Evolutionary conservation across 345 rosid species (phyloP).

Genomic region (Eucalyptus victrix): DNA sequence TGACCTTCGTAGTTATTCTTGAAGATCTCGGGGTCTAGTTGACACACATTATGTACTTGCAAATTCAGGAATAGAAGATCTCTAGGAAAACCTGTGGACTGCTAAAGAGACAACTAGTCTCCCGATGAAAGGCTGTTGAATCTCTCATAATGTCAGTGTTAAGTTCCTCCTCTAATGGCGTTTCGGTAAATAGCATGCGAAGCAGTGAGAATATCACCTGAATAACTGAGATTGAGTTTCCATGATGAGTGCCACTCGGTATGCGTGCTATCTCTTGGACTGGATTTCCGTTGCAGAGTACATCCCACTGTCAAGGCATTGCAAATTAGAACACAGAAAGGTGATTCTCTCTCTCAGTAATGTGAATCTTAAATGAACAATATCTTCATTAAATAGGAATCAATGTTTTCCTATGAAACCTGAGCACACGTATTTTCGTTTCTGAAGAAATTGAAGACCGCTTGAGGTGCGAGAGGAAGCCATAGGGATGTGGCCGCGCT

Average conservation of each 20-base stretch:
- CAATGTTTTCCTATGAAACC: constrained; percentile 9
- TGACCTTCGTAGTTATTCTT: not conserved
- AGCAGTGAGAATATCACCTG: too few species aligned
- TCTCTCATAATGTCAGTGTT: not conserved
- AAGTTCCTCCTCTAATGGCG: not conserved
- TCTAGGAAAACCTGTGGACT: not conserved
- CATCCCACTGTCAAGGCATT: too few species aligned
- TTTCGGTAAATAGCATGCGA: too few species aligned
- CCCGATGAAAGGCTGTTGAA: not conserved
- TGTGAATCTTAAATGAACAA: too few species aligned
- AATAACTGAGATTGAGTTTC: too few species aligned
- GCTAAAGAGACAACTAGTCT: not conserved
- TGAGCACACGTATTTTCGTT: constrained; percentile 18
- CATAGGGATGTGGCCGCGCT: constrained; percentile 55
- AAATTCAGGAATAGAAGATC: not conserved
- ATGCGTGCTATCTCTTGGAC: too few species aligned
- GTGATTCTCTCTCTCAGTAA: too few species aligned
- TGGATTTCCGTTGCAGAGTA: too few species aligned
- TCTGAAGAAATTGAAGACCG: constrained; percentile 29
- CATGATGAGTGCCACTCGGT: too few species aligned
- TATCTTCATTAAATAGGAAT: not conserved
- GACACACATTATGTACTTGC: not conserved
- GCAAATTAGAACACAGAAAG: too few species aligned
- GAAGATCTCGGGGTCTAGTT: not conserved
- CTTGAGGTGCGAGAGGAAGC: constrained; percentile 29